Evolutionary conservation across 192 early-diverging fungal genomes (phyloP).

Genomic region (Polychytrium aggregatum): DNA sequence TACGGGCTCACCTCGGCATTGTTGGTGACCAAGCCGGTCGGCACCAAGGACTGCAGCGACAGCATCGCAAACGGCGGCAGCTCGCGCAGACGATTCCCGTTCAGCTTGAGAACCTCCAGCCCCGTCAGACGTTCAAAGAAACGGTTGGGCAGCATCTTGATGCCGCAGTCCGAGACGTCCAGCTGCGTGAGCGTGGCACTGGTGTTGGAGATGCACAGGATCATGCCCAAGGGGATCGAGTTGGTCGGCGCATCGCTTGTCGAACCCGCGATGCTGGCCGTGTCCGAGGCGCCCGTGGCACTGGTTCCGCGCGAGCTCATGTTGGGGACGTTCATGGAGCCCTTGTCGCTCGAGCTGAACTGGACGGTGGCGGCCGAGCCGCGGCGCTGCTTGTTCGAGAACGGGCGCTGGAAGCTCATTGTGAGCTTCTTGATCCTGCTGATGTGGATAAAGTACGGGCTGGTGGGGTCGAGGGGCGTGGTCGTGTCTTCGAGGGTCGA

Average conservation of each 20-base stretch:
- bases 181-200: slow-evolving; percentile 14
- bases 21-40: too few species aligned
- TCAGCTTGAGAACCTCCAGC: slow-evolving; percentile 15
- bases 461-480: too few species aligned
- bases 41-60: too few species aligned
- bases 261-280: slow-evolving; percentile 3
- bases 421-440: too few species aligned
- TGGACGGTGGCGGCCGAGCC: neutral
- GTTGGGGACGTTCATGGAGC: too few species aligned
- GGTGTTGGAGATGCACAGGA: slow-evolving; percentile 11
- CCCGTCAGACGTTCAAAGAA: slow-evolving; percentile 19
- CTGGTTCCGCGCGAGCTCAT: too few species aligned
- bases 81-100: slow-evolving; percentile 17
- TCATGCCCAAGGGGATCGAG: slow-evolving; percentile 7
- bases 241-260: slow-evolving; percentile 9
- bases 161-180: slow-evolving; percentile 16
- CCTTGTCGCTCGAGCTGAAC: neutral
- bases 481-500: neutral
- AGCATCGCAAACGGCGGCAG: slow-evolving; percentile 18
- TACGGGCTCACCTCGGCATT: too few species aligned
- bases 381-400: slow-evolving; percentile 1
- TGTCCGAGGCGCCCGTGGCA: neutral
- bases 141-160: slow-evolving; percentile 17
- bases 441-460: too few species aligned
- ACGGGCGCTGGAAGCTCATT: too few species aligned